Evolutionary conservation across 2,329 filamentous ascomycete species (phyloP).

Genomic region (Trichoderma koningiopsis): DNA sequence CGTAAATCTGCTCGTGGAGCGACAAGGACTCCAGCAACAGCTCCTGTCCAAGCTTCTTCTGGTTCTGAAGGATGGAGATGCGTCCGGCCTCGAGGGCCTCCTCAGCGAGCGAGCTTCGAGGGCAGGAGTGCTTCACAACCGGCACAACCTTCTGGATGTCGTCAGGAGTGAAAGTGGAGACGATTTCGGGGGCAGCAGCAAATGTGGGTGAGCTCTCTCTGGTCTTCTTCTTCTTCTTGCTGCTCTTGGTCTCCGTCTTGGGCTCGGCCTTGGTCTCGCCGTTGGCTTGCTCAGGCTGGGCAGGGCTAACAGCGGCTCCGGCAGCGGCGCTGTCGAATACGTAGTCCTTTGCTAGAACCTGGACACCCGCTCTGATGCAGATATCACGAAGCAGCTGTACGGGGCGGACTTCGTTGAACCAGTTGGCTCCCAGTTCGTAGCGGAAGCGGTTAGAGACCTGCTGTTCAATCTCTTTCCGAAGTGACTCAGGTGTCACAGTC

Average conservation of each 20-base stretch:
- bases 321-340: constrained; percentile 36
- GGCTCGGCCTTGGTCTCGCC: constrained; percentile 38
- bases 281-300: constrained; percentile 41
- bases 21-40: constrained; percentile 94
- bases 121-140: constrained; percentile 89
- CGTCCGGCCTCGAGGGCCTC: constrained; percentile 94
- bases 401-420: constrained; percentile 68
- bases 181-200: constrained; percentile 44
- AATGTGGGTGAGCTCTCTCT: constrained; percentile 57
- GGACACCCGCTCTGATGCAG: constrained; percentile 84
- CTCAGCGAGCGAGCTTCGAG: constrained; percentile 86
- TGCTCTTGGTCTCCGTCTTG: constrained; percentile 44
- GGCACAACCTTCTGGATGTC: constrained; percentile 94
- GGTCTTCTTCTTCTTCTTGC: constrained; percentile 59
- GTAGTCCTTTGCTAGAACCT: constrained; percentile 72
- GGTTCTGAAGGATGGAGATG: constrained; percentile 92
- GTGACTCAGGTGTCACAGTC: constrained; percentile 70
- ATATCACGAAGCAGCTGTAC: constrained; percentile 88
- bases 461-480: constrained; percentile 69
- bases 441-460: constrained; percentile 77
- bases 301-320: constrained; percentile 36
- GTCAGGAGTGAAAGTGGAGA: constrained; percentile 69
- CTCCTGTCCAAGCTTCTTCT: constrained; percentile 95
- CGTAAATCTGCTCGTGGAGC: constrained; percentile 97
- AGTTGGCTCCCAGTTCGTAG: constrained; percentile 69